A percentile compares a stretch with the other conserved stretches of the same genome.
Evolutionary conservation across 805 yeast species (phyloP).

Genomic region (Candida silvicultrix): DNA sequence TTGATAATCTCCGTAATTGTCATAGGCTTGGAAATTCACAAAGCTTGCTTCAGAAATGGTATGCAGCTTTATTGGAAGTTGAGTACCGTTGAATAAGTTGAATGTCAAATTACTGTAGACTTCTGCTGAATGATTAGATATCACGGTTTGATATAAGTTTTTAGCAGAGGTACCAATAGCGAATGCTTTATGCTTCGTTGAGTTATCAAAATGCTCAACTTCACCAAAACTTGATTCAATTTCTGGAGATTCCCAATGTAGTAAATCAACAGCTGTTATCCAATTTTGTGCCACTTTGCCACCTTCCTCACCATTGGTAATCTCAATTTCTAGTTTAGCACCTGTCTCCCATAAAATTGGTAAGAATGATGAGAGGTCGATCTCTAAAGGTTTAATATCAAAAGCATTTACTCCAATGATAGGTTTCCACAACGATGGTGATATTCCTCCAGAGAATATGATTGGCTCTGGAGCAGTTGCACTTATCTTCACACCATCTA

Average conservation of each 20-base stretch:
- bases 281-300: conserved; percentile 42
- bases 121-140: conserved; percentile 8
- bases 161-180: conserved; percentile 10
- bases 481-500: conserved; percentile 54
- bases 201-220: conserved; percentile 23
- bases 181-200: conserved; percentile 5
- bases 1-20: conserved; percentile 35
- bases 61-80: conserved; percentile 16
- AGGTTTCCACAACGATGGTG: conserved; percentile 79
- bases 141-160: conserved; percentile 18
- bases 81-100: conserved; percentile 16
- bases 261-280: conserved; percentile 52
- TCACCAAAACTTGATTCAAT: conserved; percentile 35
- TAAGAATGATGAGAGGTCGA: conserved; percentile 65
- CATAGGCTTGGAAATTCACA: conserved; percentile 33
- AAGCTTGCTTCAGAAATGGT: conserved; percentile 21
- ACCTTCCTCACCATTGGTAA: conserved; percentile 19
- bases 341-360: conserved; percentile 60
- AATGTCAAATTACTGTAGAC: conserved; percentile 12
- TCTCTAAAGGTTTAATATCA: conserved; percentile 62
- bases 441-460: conserved; percentile 74
- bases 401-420: conserved; percentile 69
- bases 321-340: conserved; percentile 13
- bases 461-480: conserved; percentile 65
- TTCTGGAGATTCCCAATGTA: conserved; percentile 43